These are phyloP conservation scores for Endotrypanum monterogeii DNA, from an alignment of 208 protist genomes.

Conservation along the genomic window DNA sequence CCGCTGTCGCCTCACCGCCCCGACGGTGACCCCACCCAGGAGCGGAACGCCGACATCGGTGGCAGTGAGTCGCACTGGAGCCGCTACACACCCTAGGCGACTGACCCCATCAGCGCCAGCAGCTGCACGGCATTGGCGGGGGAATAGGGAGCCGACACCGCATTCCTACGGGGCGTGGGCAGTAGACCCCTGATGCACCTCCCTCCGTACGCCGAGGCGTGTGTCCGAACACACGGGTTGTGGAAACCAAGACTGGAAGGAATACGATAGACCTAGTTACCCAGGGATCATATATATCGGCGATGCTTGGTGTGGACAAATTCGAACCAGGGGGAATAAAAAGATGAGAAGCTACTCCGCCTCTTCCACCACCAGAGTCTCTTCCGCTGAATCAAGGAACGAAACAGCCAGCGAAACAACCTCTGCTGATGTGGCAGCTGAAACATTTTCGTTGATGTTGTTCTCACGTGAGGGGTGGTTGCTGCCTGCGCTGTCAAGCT, in stretches of 20 bases:
- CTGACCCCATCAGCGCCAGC: background rate
- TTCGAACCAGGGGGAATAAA: background rate
- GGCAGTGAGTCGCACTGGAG: background rate
- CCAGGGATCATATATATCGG: background rate
- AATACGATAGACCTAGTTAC: background rate
- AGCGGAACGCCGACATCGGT: background rate
- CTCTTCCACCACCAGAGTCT: slow-evolving; percentile 16
- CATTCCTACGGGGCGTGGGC: background rate
- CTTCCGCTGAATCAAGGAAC: background rate
- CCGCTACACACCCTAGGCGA: background rate
- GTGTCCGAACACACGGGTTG: background rate
- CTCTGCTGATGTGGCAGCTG: background rate
- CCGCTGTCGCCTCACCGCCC: background rate
- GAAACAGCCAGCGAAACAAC: background rate
- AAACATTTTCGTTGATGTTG: background rate
- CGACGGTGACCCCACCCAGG: background rate
- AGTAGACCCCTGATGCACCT: background rate
- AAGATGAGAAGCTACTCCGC: background rate
- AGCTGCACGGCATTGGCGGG: background rate
- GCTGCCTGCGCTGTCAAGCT: background rate
- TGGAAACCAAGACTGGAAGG: background rate
- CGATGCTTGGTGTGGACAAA: background rate
- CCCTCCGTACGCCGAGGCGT: background rate
- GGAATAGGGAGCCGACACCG: background rate
- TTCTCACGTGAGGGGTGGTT: background rate